Percentiles rank a stretch among this genome's conserved stretches.
Conservation (phyloP, 2,329 filamentous ascomycete genomes). For the Phaeosphaeriaceae sp. region DNA sequence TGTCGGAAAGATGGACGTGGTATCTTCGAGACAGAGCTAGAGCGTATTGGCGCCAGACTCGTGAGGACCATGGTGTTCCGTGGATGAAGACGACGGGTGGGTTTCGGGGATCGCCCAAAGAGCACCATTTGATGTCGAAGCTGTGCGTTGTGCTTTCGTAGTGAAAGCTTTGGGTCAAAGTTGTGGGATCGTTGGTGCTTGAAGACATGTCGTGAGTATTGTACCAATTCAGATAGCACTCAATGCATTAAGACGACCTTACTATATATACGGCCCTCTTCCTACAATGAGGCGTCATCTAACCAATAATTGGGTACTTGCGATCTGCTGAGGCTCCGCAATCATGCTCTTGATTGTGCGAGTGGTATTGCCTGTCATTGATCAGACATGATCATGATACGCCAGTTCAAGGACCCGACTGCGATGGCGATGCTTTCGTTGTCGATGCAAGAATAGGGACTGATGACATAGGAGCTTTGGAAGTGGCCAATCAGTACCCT, state of each 20-base stretch:
- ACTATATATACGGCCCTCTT: neutral
- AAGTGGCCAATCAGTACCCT: slow-evolving; percentile 3
- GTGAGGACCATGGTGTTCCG: slow-evolving; percentile 34
- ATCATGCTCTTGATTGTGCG: neutral
- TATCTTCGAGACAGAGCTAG: slow-evolving; percentile 19
- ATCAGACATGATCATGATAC: neutral
- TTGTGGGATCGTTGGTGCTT: slow-evolving; percentile 1
- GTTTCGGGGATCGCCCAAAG: slow-evolving; percentile 12
- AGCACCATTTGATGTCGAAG: slow-evolving; percentile 22
- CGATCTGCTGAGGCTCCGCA: neutral
- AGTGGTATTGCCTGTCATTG: neutral
- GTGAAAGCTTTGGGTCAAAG: slow-evolving; percentile 16
- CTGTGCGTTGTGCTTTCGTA: slow-evolving; percentile 18
- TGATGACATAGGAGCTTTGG: slow-evolving; percentile 1
- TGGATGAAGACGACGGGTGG: slow-evolving; percentile 29
- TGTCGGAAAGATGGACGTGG: slow-evolving; percentile 30
- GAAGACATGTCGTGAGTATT: neutral
- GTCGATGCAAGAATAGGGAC: neutral
- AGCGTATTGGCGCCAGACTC: slow-evolving; percentile 25
- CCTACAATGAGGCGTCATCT: neutral
- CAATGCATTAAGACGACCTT: too few species aligned
- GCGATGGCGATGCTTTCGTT: neutral
- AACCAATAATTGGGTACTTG: neutral
- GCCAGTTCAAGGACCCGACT: neutral
- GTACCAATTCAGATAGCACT: neutral